Evolutionary conservation across 257 asterid species (phyloP).

Genomic region (Cruciata laevipes): DNA sequence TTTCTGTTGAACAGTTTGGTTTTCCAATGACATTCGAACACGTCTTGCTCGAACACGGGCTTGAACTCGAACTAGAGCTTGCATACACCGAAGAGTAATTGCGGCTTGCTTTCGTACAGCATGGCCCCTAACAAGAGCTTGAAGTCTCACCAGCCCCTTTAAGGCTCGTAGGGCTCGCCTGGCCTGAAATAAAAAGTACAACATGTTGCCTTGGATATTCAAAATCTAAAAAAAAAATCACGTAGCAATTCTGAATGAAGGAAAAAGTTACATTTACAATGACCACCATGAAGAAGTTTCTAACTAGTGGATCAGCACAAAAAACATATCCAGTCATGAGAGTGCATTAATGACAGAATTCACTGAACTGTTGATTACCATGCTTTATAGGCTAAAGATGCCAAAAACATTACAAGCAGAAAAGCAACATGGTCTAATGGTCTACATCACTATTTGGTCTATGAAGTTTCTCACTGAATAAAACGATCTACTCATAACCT

Average conservation of each 20-base stretch:
- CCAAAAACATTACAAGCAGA: background rate
- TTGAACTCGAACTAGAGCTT: constrained; percentile 95
- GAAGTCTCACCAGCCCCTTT: constrained; percentile 96
- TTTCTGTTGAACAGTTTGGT: constrained; percentile 63
- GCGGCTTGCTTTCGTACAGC: constrained; percentile 99
- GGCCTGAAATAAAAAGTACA: constrained; percentile 48
- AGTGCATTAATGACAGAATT: background rate
- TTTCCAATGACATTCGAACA: constrained; percentile 85
- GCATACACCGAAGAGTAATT: constrained; percentile 95
- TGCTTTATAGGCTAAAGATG: background rate
- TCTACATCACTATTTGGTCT: background rate
- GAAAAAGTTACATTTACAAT: background rate
- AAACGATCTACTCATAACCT: background rate
- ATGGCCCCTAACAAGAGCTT: constrained; percentile 98
- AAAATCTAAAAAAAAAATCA: background rate
- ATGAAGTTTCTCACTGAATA: background rate
- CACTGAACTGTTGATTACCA: background rate
- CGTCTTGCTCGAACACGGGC: constrained; percentile 99
- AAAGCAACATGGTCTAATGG: background rate
- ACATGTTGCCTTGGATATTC: background rate
- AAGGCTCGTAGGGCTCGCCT: constrained; percentile 95
- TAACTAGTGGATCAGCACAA: background rate
- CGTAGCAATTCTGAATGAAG: background rate
- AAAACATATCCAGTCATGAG: background rate
- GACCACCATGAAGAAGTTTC: background rate